Evolutionary conservation across 1,284 basidiomycete genomes (phyloP), one percentile per base, ranked within the genome.

Genomic region (Exobasidium cylindrosporum): DNA sequence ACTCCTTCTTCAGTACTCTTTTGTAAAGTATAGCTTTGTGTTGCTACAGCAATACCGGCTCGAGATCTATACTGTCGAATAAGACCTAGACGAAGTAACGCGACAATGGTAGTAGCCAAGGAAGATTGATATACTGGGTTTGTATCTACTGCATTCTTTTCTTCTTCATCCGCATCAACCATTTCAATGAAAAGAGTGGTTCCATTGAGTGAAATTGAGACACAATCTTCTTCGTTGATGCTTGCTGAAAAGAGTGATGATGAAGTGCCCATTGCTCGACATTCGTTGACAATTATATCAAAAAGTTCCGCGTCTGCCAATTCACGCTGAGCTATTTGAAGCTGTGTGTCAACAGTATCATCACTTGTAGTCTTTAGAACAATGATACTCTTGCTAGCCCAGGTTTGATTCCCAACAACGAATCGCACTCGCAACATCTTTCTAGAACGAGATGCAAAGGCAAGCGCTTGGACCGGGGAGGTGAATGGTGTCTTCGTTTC

Each of bases 251-350:
- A 40, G 10, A 40, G 17, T 7, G 35, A 40, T 17, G 35, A 40
- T 10, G 35, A 40, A 40, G 35, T 10, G 7, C 35, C 35, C 35
- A 76, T 47, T 11, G 49, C 40, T 11, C 74, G 57, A 0, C 67
- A 68, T 30, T 76, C 66, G 0, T 64, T 64, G 3, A 68, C 63
- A 0, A 76, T 56, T 40, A 69, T 69, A 31, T 69, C 66, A 43
- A 74, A 76, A 1, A 70, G 61, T 28, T 74, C 57, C 26, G 63
- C 64, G 58, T 76, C 74, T 14, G 62, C 67, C 0, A 69, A 66
- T 53, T 76, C 74, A 11, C 64, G 30, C 40, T 70, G 70, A 3
- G 74, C 74, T 1, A 57, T 43, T 31, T 68, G 69, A 45, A 76
- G 58, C 35, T 72, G 66, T 13, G 55, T 32, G n/a, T 76, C 72